These are phyloP conservation scores for Colletotrichum gigasporum DNA, from an alignment of 2,329 filamentous ascomycete genomes.

Conservation along the genomic window DNA sequence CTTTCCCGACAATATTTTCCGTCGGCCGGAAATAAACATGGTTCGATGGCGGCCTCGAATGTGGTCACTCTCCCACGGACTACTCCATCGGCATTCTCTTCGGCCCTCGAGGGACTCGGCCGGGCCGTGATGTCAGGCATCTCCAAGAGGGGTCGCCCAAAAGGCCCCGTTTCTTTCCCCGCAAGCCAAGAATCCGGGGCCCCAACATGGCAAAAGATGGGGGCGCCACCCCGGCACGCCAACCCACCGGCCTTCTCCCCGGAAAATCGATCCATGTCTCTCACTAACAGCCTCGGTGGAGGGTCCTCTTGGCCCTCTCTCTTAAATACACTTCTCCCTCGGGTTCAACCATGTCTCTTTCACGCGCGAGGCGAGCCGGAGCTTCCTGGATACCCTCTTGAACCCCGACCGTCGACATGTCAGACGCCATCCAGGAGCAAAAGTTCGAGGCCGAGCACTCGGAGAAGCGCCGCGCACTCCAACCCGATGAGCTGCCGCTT, in stretches of 20 bases:
- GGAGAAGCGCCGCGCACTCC: conserved; percentile 4
- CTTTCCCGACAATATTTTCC: not conserved
- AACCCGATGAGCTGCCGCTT: conserved; percentile 4
- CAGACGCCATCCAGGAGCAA: conserved; percentile 5
- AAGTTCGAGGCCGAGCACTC: conserved; percentile 10
- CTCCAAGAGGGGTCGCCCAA: not conserved
- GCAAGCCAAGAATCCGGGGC: conserved; percentile 23
- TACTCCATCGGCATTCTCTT: conserved; percentile 7
- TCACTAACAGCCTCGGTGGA: not conserved
- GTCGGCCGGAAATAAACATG: not conserved
- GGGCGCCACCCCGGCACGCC: not conserved
- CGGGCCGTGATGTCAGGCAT: not conserved
- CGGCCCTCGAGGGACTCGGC: not conserved
- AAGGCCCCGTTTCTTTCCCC: not conserved
- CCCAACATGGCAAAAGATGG: conserved; percentile 6
- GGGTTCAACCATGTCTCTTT: not conserved
- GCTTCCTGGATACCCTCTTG: not conserved
- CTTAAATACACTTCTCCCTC: not conserved
- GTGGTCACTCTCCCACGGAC: not conserved
- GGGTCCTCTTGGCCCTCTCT: not conserved
- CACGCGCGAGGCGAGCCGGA: not conserved
- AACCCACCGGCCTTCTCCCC: conserved; percentile 15
- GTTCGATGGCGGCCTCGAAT: not conserved
- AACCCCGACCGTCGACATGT: not conserved
- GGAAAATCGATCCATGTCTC: not conserved